Conservation (phyloP, 371 early-diverging fungal species). For the Apophysomyces sp. region DNA sequence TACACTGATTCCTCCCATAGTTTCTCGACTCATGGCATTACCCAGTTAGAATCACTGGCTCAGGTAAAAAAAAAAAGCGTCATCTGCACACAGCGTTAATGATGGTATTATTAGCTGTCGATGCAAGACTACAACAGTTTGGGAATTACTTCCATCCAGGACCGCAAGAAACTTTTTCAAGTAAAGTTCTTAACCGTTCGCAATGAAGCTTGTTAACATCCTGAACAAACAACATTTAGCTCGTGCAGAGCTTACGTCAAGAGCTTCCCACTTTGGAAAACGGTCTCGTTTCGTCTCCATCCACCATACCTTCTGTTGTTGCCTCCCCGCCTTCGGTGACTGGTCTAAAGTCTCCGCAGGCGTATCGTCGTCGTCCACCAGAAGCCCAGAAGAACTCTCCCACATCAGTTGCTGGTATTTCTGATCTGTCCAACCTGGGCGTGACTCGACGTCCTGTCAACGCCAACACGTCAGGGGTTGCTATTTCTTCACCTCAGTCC, state of each 20-base stretch:
- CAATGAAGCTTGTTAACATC: not conserved
- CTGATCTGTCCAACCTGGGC: conserved; percentile 2
- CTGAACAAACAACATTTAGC: conserved; percentile 8
- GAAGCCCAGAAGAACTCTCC: not conserved
- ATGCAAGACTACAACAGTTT: conserved; percentile 81
- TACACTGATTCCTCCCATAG: conserved; percentile 19
- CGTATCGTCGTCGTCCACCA: conserved; percentile 17
- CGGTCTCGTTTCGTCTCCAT: conserved; percentile 24
- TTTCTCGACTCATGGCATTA: conserved; percentile 62
- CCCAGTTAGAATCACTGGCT: conserved; percentile 54
- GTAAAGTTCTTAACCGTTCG: not conserved
- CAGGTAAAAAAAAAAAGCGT: conserved; percentile 49
- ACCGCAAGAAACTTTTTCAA: conserved; percentile 69
- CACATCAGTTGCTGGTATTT: not conserved
- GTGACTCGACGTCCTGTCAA: conserved; percentile 8
- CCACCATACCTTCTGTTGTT: conserved; percentile 1
- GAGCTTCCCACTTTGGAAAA: conserved; percentile 30
- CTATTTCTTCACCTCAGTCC: conserved; percentile 9
- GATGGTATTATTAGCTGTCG: conserved; percentile 53
- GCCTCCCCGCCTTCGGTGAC: conserved; percentile 1
- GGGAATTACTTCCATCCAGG: conserved; percentile 76
- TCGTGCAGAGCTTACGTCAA: conserved; percentile 29
- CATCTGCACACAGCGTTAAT: not conserved
- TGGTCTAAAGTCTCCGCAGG: conserved; percentile 18
- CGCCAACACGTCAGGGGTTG: not conserved